These are phyloP conservation scores for Pleurozium schreberi DNA, from an alignment of 225 moss, liverwort and hornwort species.

Conservation along the genomic window DNA sequence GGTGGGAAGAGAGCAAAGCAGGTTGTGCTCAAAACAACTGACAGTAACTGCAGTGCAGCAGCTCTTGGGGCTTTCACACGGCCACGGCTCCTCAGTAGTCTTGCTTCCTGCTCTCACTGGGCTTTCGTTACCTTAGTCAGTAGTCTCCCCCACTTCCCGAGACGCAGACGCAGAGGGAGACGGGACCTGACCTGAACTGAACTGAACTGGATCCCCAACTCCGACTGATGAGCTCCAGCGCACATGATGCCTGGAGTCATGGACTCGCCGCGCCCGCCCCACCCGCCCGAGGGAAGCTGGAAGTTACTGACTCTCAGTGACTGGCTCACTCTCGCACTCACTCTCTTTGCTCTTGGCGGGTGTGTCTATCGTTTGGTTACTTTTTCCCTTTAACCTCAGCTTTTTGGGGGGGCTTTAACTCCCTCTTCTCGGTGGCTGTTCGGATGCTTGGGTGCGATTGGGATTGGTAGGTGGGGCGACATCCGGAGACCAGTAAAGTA, in stretches of 20 bases:
- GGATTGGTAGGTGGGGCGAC: not conserved
- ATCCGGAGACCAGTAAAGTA: too few relatives aligned
- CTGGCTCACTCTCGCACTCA: not conserved
- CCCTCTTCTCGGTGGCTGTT: not conserved
- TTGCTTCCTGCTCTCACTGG: not conserved
- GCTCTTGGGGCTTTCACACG: conserved; percentile 56
- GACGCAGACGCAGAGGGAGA: too few relatives aligned
- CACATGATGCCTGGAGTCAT: not conserved
- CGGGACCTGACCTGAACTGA: not conserved
- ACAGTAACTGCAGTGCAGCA: conserved; percentile 58
- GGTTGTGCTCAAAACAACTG: conserved; percentile 37
- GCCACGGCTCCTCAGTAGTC: not conserved
- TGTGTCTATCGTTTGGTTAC: not conserved
- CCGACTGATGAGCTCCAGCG: not conserved
- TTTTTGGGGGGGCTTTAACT: not conserved
- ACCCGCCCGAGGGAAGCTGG: not conserved
- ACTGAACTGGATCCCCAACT: not conserved
- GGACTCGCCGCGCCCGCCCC: too few relatives aligned
- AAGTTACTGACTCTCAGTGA: not conserved
- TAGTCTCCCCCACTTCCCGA: not conserved
- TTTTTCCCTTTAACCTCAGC: not conserved
- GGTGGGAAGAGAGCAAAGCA: conserved; percentile 2
- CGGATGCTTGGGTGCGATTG: not conserved
- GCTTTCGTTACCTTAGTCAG: too few relatives aligned
- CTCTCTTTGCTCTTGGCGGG: not conserved